Percentiles rank a stretch among this genome's conserved stretches.
These are phyloP conservation scores for Aspergillus sp. DNA, from an alignment of 2,329 filamentous ascomycete species.

Conservation along the genomic window DNA sequence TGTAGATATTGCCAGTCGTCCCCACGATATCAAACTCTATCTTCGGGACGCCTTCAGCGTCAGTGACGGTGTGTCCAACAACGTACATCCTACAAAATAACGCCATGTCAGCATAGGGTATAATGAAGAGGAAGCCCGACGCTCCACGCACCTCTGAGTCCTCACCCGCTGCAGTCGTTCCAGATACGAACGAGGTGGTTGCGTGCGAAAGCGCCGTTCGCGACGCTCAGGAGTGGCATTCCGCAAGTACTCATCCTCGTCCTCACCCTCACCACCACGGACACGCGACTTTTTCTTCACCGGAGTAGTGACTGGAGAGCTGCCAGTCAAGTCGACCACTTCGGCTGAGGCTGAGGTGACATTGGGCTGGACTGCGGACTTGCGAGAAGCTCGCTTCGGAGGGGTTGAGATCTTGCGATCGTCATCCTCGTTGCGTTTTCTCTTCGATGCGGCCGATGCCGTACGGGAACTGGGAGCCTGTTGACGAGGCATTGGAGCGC, in stretches of 20 bases:
- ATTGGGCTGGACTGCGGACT: neutral
- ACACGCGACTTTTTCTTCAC: conserved; percentile 6
- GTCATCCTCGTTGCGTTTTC: conserved; percentile 13
- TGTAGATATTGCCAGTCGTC: conserved; percentile 62
- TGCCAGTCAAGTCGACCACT: conserved; percentile 18
- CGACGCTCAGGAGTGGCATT: conserved; percentile 34
- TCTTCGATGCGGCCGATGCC: conserved; percentile 8
- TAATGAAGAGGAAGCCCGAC: neutral
- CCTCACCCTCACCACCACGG: no score
- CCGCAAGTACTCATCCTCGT: neutral
- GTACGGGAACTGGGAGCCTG: neutral
- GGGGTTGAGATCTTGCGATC: neutral
- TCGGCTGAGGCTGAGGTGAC: conserved; percentile 1
- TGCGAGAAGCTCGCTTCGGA: neutral
- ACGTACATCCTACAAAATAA: conserved; percentile 53
- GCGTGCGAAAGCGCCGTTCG: conserved; percentile 38
- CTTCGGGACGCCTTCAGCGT: conserved; percentile 44
- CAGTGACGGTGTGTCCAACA: conserved; percentile 49
- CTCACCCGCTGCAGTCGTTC: conserved; percentile 49
- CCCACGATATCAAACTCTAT: conserved; percentile 60
- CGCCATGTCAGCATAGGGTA: conserved; percentile 2
- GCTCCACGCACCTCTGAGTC: conserved; percentile 42
- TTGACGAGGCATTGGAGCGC: neutral
- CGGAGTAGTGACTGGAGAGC: conserved; percentile 2
- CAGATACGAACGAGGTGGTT: conserved; percentile 47